Base-by-base conservation (phyloP, 73 alveolate species). In the Blepharisma japonicum region DNA sequence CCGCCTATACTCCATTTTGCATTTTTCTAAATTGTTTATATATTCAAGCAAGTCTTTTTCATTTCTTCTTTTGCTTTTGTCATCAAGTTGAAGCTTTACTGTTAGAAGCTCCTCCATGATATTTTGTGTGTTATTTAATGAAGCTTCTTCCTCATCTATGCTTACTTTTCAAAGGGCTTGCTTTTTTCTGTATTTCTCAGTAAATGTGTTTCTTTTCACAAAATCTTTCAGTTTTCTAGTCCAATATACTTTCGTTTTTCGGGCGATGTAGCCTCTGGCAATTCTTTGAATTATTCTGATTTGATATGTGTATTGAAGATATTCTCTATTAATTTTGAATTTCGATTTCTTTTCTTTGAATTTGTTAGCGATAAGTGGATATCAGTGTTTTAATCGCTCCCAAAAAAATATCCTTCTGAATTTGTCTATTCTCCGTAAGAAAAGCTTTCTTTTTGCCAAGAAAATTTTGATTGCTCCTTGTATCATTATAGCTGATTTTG, bases 201-300 rank as follows among this genome's bases (percentile, higher is more conserved):
- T 14, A 25, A 25, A 14, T 61, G 18, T 61, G 74, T 25, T 61
- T 61, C 14, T 14, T 14, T 61, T 25, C 46, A 25, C 23, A 61
- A 20, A 61, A 1, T 61, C 47, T 61, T 25, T 61, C 48, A 61
- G 11, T 20, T 14, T 25, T 61, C 46, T 25, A 2, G 14, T 61
- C 74, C 74, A 61, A 61, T 61, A 61, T 2, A 61, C 74, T 20
- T 20, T 25, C 14, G 14, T 61, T 9, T 61, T n/a, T 61, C 74
- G 14, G 14, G 49, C 38, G 47, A 61, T 14, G 46, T 14, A 61
- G 39, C 74, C 74, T 61, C 47, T 61, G 23, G 23, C 23, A 25
- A 14, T 9, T 25, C 23, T 61, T 61, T 61, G 74, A 20, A 61
- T 61, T 11, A 61, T 18, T 9, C 14, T 25, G 23, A 61, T 5